Base-by-base conservation (phyloP, 2,329 filamentous ascomycete genomes). In the Claviceps arundinis region DNA sequence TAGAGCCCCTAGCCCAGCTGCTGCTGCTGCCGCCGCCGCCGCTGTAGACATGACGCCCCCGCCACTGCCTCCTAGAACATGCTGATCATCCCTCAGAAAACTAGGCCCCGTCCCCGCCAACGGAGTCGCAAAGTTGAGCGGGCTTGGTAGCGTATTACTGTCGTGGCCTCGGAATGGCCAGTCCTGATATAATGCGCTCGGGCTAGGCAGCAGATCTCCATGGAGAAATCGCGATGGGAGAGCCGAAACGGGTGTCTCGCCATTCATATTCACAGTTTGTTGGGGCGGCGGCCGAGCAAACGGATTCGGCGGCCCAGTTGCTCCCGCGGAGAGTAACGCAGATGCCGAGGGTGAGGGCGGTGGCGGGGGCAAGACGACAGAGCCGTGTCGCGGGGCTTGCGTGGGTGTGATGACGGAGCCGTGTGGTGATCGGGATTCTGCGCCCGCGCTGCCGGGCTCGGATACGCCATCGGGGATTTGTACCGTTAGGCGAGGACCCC, bases 381-480 rank as follows among this genome's bases (percentile, higher is more conserved):
- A 81, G 46, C 81, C 71, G 54, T 73, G 70, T 26, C 74, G 72
- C 45, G 70, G 65, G 11, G 65, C 76, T 47, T 81, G 78, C 3
- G 80, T 77, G 6, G 82, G 80, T 2, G 74, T 72, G 43, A 78
- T 77, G 43, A 73, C 75, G 17, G 78, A 74, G 41, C 81, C 80
- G 43, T 78, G 78, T 37, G 84, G 67, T 62, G 85, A 72, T 66
- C 79, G 65, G 66, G 86, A 87, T 52, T 87, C 87, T 47, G 77
- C 87, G 3, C 85, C 87, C 46, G 82, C 85, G 55, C 79, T 85
- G 53, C 82, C 87, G 46, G 73, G 73, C 59, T 95, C 89, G 9
- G 89, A 94, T 42, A 83, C 82, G 61, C 95, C 93, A 58, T 89
- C 91, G 0, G 93, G 93, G 61, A 98, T 98, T 63, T 96, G 89